These are phyloP conservation scores for Melocanna baccifera DNA, from an alignment of 176 grass and related monocot species.

Conservation along the genomic window DNA sequence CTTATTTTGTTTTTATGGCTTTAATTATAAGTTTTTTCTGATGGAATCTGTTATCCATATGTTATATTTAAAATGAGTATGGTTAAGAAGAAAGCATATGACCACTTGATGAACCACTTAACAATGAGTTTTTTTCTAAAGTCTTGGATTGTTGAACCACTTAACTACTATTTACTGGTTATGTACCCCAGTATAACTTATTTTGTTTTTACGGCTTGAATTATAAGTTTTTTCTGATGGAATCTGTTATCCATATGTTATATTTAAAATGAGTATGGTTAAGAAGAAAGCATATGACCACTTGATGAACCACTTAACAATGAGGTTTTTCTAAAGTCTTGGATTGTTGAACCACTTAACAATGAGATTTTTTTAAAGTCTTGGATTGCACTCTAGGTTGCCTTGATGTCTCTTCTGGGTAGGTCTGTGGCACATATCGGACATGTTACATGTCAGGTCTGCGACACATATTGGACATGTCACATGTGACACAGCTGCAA, in stretches of 20 bases:
- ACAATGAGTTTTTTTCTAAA: not conserved
- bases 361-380: not conserved
- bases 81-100: not conserved
- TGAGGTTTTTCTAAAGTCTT: not conserved
- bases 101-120: conserved; percentile 1
- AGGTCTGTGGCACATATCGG: not conserved
- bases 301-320: not conserved
- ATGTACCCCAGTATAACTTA: not conserved
- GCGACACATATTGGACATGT: not conserved
- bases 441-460: not conserved
- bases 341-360: not conserved
- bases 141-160: not conserved
- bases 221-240: conserved; percentile 21
- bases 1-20: not conserved
- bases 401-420: not conserved
- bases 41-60: conserved; percentile 14
- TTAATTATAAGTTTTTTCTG: conserved; percentile 23
- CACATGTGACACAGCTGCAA: not conserved
- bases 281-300: not conserved
- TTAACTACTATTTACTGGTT: not conserved
- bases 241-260: conserved; percentile 19
- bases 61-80: conserved; percentile 16
- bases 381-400: not conserved
- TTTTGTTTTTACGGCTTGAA: conserved; percentile 1
- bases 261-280: conserved; percentile 4